Evolutionary conservation across 371 early-diverging fungal genomes (phyloP), one percentile per base, ranked within the genome.

Genomic region (Mortierella sp.): DNA sequence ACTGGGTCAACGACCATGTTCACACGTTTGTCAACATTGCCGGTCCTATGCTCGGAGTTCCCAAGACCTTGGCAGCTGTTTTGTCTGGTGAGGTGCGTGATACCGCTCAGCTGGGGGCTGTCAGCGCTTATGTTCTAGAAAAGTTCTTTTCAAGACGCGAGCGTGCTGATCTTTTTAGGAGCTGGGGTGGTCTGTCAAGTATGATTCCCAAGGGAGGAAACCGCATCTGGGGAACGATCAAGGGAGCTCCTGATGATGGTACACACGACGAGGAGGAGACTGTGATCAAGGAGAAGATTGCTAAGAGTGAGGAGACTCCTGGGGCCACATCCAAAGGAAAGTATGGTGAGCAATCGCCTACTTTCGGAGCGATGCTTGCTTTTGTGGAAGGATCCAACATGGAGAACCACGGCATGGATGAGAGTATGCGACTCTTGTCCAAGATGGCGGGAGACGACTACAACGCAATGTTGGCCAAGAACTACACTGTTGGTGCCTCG

Each of bases 121-220:
- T 97, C 85, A 95, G 94, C 71, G 92, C 94, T 9, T 95, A 95
- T 84, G 84, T 97, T 16, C 87, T 98, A 24, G 98, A 99, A 84
- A 94, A 93, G 70, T 95, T 97, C 89, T 96, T 98, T 89, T 94
- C 94, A 19, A 90, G 93, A 73, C 88, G 92, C 26, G 97, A 98
- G 79, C 91, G 97, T 11, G 92, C 94, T 7, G 91, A 90, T 11
- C 79, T 98, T 16, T 95, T 97, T 88, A 93, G 96, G 50, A 94
- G 92, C n/a, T 98, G 97, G 97, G 94, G 94, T 31, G 96, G 96
- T 3, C 91, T 94, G 24, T 86, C 92, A 3, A 91, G 92, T 48
- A 91, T 97, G 91, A 83, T 98, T 16, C 98, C 97, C 70, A 97
- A 96, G 84, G 99, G 99, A 55, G 97, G 97, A 47, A 89, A 94